These are phyloP conservation scores for Ensete glaucum DNA, from an alignment of 176 grass and related monocot genomes.

Conservation along the genomic window DNA sequence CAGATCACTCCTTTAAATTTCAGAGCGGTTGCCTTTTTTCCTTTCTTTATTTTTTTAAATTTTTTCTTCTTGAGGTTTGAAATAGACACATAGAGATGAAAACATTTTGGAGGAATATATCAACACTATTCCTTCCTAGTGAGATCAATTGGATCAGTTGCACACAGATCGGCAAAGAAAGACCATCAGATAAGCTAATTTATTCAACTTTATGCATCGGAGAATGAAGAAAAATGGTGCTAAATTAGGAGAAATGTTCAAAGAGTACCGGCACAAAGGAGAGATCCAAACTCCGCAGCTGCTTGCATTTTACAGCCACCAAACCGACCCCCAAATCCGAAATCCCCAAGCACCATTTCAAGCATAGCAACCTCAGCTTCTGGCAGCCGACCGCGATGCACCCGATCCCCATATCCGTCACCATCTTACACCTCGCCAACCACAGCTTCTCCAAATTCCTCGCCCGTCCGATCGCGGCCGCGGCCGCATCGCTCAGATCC, in stretches of 20 bases:
- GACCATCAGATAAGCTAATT: too few relatives aligned
- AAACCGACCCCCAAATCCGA: conserved; percentile 59
- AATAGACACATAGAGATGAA: too few relatives aligned
- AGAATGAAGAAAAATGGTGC: not conserved
- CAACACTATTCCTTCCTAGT: too few relatives aligned
- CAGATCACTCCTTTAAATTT: too few relatives aligned
- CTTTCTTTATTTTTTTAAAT: too few relatives aligned
- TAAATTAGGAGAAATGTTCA: conserved; percentile 5
- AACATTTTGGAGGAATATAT: too few relatives aligned
- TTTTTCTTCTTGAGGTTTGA: too few relatives aligned
- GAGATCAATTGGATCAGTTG: too few relatives aligned
- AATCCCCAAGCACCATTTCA: conserved; percentile 67
- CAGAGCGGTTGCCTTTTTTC: too few relatives aligned
- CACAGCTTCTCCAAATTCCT: conserved; percentile 26
- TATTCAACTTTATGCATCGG: too few relatives aligned
- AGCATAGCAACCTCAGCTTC: conserved; percentile 47
- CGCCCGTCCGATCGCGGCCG: conserved; percentile 35
- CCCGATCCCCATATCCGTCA: conserved; percentile 76
- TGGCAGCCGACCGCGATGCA: conserved; percentile 71
- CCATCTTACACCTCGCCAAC: conserved; percentile 47
- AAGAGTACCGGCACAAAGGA: conserved; percentile 63
- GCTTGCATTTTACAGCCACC: conserved; percentile 56
- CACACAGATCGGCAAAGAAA: too few relatives aligned
- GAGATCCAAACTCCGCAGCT: conserved; percentile 53
- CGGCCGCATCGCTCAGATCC: conserved; percentile 43